A percentile compares a stretch with the other conserved stretches of the same genome.
These are phyloP conservation scores for Cutaneotrichosporon arboriforme DNA, from an alignment of 1,284 basidiomycete species.

Conservation along the genomic window DNA sequence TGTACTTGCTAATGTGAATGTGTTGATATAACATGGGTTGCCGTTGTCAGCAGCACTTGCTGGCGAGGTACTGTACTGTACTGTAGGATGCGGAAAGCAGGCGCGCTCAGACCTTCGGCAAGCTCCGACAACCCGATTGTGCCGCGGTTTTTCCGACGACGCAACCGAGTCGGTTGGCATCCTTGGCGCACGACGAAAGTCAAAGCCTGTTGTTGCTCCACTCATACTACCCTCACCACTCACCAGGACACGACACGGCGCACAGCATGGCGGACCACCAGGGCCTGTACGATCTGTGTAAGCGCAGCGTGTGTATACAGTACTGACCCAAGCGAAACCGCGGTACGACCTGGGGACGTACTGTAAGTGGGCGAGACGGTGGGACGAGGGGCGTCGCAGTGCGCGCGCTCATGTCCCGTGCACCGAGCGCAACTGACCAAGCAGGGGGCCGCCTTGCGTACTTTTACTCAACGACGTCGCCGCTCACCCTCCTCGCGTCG, in stretches of 20 bases:
- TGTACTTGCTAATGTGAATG: no score
- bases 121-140: background rate
- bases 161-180: background rate
- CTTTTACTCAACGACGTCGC: slow-evolving; percentile 54
- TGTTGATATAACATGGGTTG: no score
- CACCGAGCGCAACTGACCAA: background rate
- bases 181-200: background rate
- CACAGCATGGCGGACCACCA: slow-evolving; percentile 1
- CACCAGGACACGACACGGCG: background rate
- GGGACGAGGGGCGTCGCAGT: no score
- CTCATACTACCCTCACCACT: background rate
- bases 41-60: no score
- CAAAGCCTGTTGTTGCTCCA: background rate
- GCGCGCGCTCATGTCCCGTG: no score
- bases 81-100: no score
- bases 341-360: slow-evolving; percentile 39
- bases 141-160: background rate
- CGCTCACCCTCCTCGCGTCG: slow-evolving; percentile 52
- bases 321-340: slow-evolving; percentile 29
- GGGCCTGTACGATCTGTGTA: slow-evolving; percentile 32
- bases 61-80: no score
- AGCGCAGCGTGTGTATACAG: background rate
- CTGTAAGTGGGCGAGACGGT: slow-evolving; percentile 14
- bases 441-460: slow-evolving; percentile 51
- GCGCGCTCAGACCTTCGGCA: background rate